Evolutionary conservation across 2,329 filamentous ascomycete genomes (phyloP).

Genomic region (Aspergillus clavatus): DNA sequence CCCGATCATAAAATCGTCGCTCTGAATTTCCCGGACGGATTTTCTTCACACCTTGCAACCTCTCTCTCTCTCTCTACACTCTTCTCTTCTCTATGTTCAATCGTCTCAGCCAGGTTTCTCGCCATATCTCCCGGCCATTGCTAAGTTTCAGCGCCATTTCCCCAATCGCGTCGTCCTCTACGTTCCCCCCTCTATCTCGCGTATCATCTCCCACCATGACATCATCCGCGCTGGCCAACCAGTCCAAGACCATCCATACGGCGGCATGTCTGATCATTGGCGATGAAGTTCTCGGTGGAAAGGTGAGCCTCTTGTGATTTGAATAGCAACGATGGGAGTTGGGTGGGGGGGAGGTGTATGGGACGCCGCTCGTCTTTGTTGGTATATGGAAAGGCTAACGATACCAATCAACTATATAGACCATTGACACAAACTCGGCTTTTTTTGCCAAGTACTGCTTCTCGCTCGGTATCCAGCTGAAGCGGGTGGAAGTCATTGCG

Average conservation of each 20-base stretch:
- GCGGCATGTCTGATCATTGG: slow-evolving; percentile 92
- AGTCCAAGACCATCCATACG: slow-evolving; percentile 67
- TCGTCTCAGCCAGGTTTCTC: slow-evolving; percentile 66
- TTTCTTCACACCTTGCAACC: slow-evolving; percentile 4
- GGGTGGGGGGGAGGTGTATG: too few relatives aligned
- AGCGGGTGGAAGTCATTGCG: slow-evolving; percentile 85
- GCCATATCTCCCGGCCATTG: slow-evolving; percentile 63
- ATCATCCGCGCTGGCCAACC: slow-evolving; percentile 37
- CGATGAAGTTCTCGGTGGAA: slow-evolving; percentile 93
- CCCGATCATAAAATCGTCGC: slow-evolving; percentile 12
- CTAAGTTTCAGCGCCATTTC: slow-evolving; percentile 53
- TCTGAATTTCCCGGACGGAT: not conserved
- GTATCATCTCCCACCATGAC: slow-evolving; percentile 34
- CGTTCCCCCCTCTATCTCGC: slow-evolving; percentile 13
- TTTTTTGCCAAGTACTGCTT: slow-evolving; percentile 65
- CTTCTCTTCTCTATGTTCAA: slow-evolving; percentile 59
- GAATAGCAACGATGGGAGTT: too few relatives aligned
- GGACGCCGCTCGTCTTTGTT: too few relatives aligned
- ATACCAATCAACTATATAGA: too few relatives aligned
- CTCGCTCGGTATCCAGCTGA: slow-evolving; percentile 62
- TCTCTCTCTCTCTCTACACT: slow-evolving; percentile 4
- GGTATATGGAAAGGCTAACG: not conserved
- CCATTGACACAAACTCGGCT: slow-evolving; percentile 61
- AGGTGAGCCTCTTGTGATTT: slow-evolving; percentile 53
- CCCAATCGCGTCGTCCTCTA: slow-evolving; percentile 32